Conservation (phyloP, 768 basidiomycete species). For the Tephrocybe sp. region DNA sequence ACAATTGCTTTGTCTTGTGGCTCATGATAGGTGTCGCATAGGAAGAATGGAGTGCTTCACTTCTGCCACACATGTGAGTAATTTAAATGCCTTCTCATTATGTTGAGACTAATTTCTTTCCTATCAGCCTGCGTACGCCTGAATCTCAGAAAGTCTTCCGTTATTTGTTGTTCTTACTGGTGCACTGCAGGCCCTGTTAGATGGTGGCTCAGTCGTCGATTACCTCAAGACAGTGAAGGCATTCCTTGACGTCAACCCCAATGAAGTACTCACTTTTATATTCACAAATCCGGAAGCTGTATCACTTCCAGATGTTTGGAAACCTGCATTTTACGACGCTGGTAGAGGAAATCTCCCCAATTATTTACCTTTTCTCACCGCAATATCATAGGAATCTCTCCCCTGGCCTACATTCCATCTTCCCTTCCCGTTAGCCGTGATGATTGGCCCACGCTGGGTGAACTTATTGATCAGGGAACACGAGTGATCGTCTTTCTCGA, state of each 20-base stretch:
- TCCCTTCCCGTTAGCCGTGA: slow-evolving; percentile 40
- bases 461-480: slow-evolving; percentile 56
- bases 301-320: slow-evolving; percentile 46
- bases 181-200: slow-evolving; percentile 48
- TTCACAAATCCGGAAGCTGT: slow-evolving; percentile 66
- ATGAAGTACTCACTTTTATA: slow-evolving; percentile 61
- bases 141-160: not conserved
- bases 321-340: slow-evolving; percentile 47
- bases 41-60: slow-evolving; percentile 40
- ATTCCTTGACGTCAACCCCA: slow-evolving; percentile 59
- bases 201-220: slow-evolving; percentile 46
- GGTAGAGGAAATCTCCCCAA: slow-evolving; percentile 26
- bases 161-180: too few species aligned
- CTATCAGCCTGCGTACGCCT: slow-evolving; percentile 36
- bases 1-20: too few species aligned
- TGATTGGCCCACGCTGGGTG: slow-evolving; percentile 64
- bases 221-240: slow-evolving; percentile 53
- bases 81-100: not conserved
- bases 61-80: slow-evolving; percentile 73
- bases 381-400: slow-evolving; percentile 35
- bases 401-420: slow-evolving; percentile 53
- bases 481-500: slow-evolving; percentile 66
- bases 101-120: too few species aligned
- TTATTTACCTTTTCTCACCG: too few species aligned
- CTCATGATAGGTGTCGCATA: too few species aligned